These are phyloP conservation scores for Phytophthora pisi DNA, from an alignment of 352 stramenopile species.

Conservation along the genomic window DNA sequence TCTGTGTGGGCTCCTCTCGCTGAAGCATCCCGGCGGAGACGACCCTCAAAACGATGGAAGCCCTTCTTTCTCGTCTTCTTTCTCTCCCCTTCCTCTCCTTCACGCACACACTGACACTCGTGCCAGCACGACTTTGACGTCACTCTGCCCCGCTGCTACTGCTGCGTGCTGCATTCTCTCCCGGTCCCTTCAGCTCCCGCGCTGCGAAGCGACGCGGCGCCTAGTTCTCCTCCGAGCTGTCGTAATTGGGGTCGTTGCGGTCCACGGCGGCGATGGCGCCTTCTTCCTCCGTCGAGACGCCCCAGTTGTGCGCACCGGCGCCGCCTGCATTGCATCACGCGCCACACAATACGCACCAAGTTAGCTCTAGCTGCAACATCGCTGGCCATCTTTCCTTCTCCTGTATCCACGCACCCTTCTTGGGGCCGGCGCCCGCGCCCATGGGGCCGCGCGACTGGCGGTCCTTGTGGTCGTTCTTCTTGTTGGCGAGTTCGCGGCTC, in stretches of 20 bases:
- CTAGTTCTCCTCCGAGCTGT: slow-evolving; percentile 52
- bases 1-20: not conserved
- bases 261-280: slow-evolving; percentile 54
- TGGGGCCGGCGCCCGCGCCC: slow-evolving; percentile 48
- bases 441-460: slow-evolving; percentile 73
- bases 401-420: slow-evolving; percentile 59
- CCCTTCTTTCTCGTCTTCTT: not conserved
- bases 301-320: slow-evolving; percentile 87
- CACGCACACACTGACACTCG: not conserved
- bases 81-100: not conserved
- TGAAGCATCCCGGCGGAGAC: not conserved
- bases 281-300: slow-evolving; percentile 50
- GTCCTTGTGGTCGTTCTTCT: slow-evolving; percentile 89
- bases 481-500: slow-evolving; percentile 81
- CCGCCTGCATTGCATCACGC: slow-evolving; percentile 43
- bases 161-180: not conserved
- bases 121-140: too few relatives aligned
- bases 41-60: too few relatives aligned
- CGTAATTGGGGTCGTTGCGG: slow-evolving; percentile 82
- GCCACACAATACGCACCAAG: not conserved
- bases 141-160: too few relatives aligned
- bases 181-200: not conserved
- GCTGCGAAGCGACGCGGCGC: not conserved
- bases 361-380: not conserved
- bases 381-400: slow-evolving; percentile 4